A percentile compares a stretch with the other conserved stretches of the same genome.
These are phyloP conservation scores for Mycena leptocephala DNA, from an alignment of 768 basidiomycete genomes.

Conservation along the genomic window DNA sequence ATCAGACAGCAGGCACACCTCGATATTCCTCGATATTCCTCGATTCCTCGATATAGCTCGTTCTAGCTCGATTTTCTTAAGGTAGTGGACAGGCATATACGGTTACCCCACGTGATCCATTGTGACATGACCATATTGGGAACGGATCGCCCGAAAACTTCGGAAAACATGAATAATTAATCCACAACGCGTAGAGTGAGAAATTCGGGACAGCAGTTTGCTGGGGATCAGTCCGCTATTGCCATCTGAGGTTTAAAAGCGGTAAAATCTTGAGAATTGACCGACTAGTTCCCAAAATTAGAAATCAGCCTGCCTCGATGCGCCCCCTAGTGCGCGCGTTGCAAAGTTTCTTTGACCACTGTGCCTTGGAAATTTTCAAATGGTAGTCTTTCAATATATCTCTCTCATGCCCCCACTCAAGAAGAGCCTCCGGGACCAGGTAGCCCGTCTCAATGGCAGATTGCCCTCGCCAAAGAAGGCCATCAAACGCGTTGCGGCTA, in stretches of 20 bases:
- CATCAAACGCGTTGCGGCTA: too few relatives aligned
- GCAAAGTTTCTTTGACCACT: slow-evolving; percentile 23
- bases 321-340: not conserved
- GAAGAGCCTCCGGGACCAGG: too few relatives aligned
- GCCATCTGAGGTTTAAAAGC: not conserved
- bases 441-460: too few relatives aligned
- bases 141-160: not conserved
- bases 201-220: slow-evolving; percentile 6
- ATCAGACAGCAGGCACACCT: too few relatives aligned
- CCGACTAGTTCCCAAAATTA: slow-evolving; percentile 10
- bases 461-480: too few relatives aligned
- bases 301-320: not conserved
- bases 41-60: too few relatives aligned
- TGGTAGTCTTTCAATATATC: too few relatives aligned
- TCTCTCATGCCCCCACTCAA: too few relatives aligned
- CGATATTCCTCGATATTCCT: too few relatives aligned
- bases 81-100: slow-evolving; percentile 12
- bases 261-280: not conserved
- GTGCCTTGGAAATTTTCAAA: not conserved
- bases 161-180: not conserved
- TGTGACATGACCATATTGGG: not conserved
- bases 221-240: not conserved
- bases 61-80: too few relatives aligned
- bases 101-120: slow-evolving; percentile 21
- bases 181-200: not conserved